Percentiles rank a stretch among this genome's conserved stretches.
Evolutionary conservation across 2,329 filamentous ascomycete genomes (phyloP).

Genomic region (Trichothecium roseum): DNA sequence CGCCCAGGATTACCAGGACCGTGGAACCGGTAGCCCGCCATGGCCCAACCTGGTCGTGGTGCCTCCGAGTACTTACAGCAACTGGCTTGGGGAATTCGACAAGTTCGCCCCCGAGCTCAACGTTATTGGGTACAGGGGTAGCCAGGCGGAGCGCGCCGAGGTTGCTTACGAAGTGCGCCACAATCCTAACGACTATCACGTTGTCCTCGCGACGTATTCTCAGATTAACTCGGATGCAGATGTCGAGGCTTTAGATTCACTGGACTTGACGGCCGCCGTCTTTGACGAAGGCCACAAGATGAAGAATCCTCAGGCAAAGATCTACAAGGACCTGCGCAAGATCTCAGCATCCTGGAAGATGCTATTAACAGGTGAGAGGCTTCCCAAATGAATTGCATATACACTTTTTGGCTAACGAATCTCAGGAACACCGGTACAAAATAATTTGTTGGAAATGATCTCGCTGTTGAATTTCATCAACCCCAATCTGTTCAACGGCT

Average conservation of each 20-base stretch:
- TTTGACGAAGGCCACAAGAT: conserved; percentile 93
- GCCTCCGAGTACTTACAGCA: conserved; percentile 86
- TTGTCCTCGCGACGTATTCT: conserved; percentile 49
- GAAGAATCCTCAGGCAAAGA: conserved; percentile 76
- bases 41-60: conserved; percentile 80
- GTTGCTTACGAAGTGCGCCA: conserved; percentile 58
- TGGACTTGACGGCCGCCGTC: conserved; percentile 48
- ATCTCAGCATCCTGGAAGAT: conserved; percentile 78
- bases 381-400: not conserved
- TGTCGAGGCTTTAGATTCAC: conserved; percentile 35
- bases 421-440: conserved; percentile 79
- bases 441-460: conserved; percentile 87
- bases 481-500: conserved; percentile 67
- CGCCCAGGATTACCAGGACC: conserved; percentile 46
- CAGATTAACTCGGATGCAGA: conserved; percentile 45
- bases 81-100: conserved; percentile 87
- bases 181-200: conserved; percentile 53
- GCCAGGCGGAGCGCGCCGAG: conserved; percentile 53
- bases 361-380: conserved; percentile 43
- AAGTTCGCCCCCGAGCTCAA: conserved; percentile 71
- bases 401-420: conserved; percentile 8
- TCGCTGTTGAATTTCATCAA: conserved; percentile 91
- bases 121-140: conserved; percentile 62
- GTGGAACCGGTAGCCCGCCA: conserved; percentile 18
- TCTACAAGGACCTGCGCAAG: conserved; percentile 68